Evolutionary conservation across 371 early-diverging fungal genomes (phyloP), one percentile per base, ranked within the genome.

Genomic region (Zancudomyces culisetae): DNA sequence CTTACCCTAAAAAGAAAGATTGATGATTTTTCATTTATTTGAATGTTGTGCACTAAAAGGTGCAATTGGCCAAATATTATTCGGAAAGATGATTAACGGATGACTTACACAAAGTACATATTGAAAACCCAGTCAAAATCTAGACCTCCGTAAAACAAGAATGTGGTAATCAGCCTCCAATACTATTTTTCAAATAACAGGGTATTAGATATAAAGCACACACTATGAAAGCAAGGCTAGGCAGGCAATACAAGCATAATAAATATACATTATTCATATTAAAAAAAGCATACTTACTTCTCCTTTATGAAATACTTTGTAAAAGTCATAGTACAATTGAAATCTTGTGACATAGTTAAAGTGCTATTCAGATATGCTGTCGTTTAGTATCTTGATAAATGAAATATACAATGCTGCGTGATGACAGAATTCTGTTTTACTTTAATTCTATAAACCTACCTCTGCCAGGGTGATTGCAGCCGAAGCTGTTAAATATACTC

Each of bases 121-220:
- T 93, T 89, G 64, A 93, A 89, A 21, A 90, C 53, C 58, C 87
- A 90, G 61, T 94, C 91, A 27, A 97, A 61, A 0, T 83, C 81
- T 43, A 95, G 68, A 27, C 71, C 69, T 6, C 96, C 97, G 73
- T 89, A 87, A 60, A 85, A 96, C 49, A 94, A 62, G 59, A 92
- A 93, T 43, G 81, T 82, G 4, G 94, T 90, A 3, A 89, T 45
- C 26, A 90, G 70, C 35, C 97, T 71, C 94, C 94, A 93, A 74
- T 84, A 89, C 83, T 95, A 52, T n/a, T n/a, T n/a, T n/a, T n/a
- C n/a, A n/a, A n/a, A n/a, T n/a, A n/a, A n/a, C n/a, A n/a, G n/a
- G n/a, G n/a, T n/a, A n/a, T n/a, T n/a, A 30, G 26, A 19, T 19
- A 22, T 22, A 19, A 52, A 23, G 39, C 12, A 23, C 22, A 51